Base-by-base conservation (phyloP, 352 stramenopile species). In the Phytophthora cactorum region DNA sequence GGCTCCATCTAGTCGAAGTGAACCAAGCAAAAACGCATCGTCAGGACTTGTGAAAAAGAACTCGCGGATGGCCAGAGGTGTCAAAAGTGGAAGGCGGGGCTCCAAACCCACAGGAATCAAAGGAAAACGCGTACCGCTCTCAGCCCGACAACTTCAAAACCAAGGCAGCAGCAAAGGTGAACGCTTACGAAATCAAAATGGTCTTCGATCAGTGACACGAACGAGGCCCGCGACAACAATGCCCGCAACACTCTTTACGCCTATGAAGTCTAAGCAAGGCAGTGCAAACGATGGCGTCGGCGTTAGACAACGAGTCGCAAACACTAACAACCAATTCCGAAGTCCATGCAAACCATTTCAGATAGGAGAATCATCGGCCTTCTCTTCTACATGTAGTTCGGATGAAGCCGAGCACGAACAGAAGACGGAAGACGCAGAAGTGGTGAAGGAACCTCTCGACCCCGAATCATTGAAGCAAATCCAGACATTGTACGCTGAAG, bases 401-500 rank as follows among this genome's bases (percentile, higher is more conserved):
- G 46, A 15, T 6, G 34, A 63, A 39, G 14, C 28, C 8, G 46
- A 60, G 6, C 53, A 51, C 7, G 45, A 72, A 34, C 15, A 51
- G 5, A 59, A 36, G 4, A 28, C 5, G 2, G 17, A 51, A 4
- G 39, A 41, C 3, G n/a, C 47, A 4, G 53, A 73, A 47, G 11
- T 34, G 8, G 15, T 44, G 50, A 67, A 63, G 32, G 52, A 49
- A 12, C 45, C 43, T 32, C 39, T 39, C 8, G 63, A 67, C 1
- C 46, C 62, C 2, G 63, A 79, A 51, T 36, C 65, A 3, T 58
- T 86, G 31, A 74, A 70, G 25, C 54, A 56, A 5, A 78, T 90
- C 32, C 81, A 87, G 62, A 53, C 63, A 11, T 59, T 89, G 51
- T 92, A 92, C 45, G 76, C 81, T n/a, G 76, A 89, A 44, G 84